Base-by-base conservation (phyloP, 1,284 basidiomycete genomes). In the Fomitiporia mediterranea region DNA sequence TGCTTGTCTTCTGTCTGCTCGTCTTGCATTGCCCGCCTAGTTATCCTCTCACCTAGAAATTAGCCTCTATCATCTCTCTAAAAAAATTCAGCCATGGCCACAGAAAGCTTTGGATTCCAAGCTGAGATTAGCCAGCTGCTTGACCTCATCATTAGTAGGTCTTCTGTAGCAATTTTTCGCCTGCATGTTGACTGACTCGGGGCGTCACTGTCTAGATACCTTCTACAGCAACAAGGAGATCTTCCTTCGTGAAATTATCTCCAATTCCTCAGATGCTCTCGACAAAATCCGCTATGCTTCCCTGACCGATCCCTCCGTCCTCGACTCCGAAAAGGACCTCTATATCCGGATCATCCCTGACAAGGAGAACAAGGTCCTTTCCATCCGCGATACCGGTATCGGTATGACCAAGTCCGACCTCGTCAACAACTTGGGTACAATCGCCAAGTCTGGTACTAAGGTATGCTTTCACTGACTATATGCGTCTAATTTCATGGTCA, bases 141-240 rank as follows among this genome's bases (percentile, higher is more conserved):
- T 59, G 91, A 94, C 77, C 76, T 94, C 69, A 94, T 94, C 76
- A 93, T 92, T 81, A 93, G 89, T 90, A 67, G 56, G 83, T 75
- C 23, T 47, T 30, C 47, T 21, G 47, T 28, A 46, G 43, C 35
- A 48, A 43, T 11, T 19, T 35, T 23, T 15, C n/a, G 5, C 15
- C 3, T 56, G 47, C 35, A 37, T 27, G 5, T 53, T 47, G 52
- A 52, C 48, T 43, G 39, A 30, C 40, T 49, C 52, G 52, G 38
- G 49, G 42, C 51, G 9, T 60, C 63, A 38, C 60, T 55, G 30
- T 55, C 19, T 69, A 92, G 91, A 95, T 81, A 95, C 93, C 61
- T 97, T 96, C 83, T 96, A 97, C 84, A 94, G 91, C 61, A 96
- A 97, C 85, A 97, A 97, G 82, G 94, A 95, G 79, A 96, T 97